Evolutionary conservation across 2,329 filamentous ascomycete genomes (phyloP).

Genomic region (Aureobasidium sp.): DNA sequence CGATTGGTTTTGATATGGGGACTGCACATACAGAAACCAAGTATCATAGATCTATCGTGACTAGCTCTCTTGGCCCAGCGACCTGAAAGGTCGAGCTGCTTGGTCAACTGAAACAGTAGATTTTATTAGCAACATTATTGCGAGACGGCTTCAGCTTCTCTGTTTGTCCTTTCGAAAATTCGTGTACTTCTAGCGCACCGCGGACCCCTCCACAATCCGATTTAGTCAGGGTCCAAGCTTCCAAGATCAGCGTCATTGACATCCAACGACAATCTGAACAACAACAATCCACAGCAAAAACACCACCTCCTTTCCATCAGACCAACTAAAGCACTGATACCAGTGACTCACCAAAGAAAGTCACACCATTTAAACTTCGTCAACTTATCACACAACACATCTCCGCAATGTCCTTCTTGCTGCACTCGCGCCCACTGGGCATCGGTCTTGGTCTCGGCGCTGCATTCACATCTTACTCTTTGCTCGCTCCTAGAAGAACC

Average conservation of each 20-base stretch:
- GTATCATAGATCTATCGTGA: not conserved
- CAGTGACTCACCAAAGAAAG: not conserved
- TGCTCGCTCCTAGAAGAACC: conserved; percentile 21
- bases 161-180: too few species aligned
- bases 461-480: conserved; percentile 21
- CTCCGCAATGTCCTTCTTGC: conserved; percentile 30
- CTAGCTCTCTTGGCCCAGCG: too few species aligned
- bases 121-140: too few species aligned
- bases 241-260: conserved; percentile 9
- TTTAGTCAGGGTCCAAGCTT: not conserved
- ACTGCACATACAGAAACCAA: not conserved
- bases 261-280: conserved; percentile 3
- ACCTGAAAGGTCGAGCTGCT: too few species aligned
- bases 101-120: too few species aligned
- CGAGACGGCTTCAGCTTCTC: too few species aligned
- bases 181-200: not conserved
- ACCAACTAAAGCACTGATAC: not conserved
- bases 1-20: not conserved
- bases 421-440: conserved; percentile 34
- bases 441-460: conserved; percentile 21
- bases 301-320: not conserved
- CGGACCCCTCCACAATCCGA: not conserved
- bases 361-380: not conserved
- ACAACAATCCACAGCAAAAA: not conserved
- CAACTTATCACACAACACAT: not conserved